Percentiles rank a stretch among this genome's conserved stretches.
Conservation (phyloP, 1,284 basidiomycete genomes). For the Stereum hirsutum region DNA sequence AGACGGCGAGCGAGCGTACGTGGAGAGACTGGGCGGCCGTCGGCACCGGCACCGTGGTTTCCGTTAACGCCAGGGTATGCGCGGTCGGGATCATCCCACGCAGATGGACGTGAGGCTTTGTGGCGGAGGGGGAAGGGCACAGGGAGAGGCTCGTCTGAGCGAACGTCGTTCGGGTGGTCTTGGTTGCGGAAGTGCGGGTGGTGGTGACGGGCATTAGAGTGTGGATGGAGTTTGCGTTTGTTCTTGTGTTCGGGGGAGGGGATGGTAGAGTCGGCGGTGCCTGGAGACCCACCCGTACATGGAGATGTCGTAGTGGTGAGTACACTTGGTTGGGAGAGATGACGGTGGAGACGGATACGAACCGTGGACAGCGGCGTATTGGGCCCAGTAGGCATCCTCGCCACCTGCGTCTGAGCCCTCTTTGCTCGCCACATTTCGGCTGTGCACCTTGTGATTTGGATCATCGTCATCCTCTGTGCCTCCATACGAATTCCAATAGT, state of each 20-base stretch:
- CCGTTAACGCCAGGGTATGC: no score
- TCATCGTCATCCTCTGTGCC: slow-evolving; percentile 23
- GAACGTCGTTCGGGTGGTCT: slow-evolving; percentile 13
- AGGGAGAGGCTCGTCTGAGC: slow-evolving; percentile 16
- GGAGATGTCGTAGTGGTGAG: not conserved
- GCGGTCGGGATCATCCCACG: no score
- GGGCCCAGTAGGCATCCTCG: slow-evolving; percentile 73
- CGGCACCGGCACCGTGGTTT: slow-evolving; percentile 13
- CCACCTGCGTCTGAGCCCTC: slow-evolving; percentile 25
- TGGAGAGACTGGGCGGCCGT: slow-evolving; percentile 24
- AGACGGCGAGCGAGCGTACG: slow-evolving; percentile 19
- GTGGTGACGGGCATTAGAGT: no score
- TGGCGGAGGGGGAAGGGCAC: slow-evolving; percentile 14
- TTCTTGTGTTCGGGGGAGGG: slow-evolving; percentile 26
- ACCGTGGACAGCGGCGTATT: slow-evolving; percentile 63
- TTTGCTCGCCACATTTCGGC: slow-evolving; percentile 13
- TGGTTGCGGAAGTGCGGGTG: no score
- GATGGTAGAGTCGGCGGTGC: slow-evolving; percentile 30
- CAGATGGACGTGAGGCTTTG: no score
- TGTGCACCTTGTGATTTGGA: slow-evolving; percentile 9
- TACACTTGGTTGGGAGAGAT: not conserved
- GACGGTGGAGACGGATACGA: slow-evolving; percentile 12
- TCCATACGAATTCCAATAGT: slow-evolving; percentile 64
- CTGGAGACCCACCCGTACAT: slow-evolving; percentile 13
- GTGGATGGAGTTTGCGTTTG: slow-evolving; percentile 17